Base-by-base conservation (phyloP, 495 filamentous ascomycete genomes). In the Glutinoglossum americanum region DNA sequence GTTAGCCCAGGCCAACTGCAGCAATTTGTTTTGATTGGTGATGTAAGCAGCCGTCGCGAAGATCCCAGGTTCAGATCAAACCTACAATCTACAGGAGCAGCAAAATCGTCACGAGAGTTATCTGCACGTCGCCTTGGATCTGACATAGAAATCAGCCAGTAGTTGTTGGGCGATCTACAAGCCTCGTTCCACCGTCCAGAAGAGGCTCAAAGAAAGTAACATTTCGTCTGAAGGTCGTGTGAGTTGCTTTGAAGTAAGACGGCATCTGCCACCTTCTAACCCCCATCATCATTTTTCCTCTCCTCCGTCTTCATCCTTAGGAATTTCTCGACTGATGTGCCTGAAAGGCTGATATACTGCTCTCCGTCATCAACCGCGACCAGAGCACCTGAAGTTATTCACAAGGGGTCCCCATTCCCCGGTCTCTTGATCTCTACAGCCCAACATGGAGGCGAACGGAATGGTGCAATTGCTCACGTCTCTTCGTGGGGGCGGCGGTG, bases 221-320 rank as follows among this genome's bases (percentile, higher is more conserved):
- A 32, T 53, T 53, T 53, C 49, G 49, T 53, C 49, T 32, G 49
- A 53, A 53, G 49, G 49, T 53, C 49, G 23, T 53, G 49, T 53
- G 49, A 53, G 49, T 27, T 21, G 49, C 49, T 28, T 15, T 53
- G 1, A 3, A 32, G 10, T 27, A 53, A 32, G 49, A 27, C 49
- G 49, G 49, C 2, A 28, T 53, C 49, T 32, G 49, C 49, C 49
- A 53, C 49, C 26, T 53, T 53, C 30, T 7, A 13, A 17, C 23
- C 3, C 49, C 28, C 41, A 45, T 27, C 49, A 53, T 53, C 49
- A 6, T 53, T 53, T 21, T 53, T 21, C 41, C n/a, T 45, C 21
- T 45, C 10, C 41, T 45, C 19, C 41, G 17, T 23, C 41, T 19
- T 45, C 41, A 45, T 19, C 19, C 10, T 21, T 1, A 10, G 41